Evolutionary conservation across 495 filamentous ascomycete genomes (phyloP).

Genomic region (Friedmanniomyces endolithicus): DNA sequence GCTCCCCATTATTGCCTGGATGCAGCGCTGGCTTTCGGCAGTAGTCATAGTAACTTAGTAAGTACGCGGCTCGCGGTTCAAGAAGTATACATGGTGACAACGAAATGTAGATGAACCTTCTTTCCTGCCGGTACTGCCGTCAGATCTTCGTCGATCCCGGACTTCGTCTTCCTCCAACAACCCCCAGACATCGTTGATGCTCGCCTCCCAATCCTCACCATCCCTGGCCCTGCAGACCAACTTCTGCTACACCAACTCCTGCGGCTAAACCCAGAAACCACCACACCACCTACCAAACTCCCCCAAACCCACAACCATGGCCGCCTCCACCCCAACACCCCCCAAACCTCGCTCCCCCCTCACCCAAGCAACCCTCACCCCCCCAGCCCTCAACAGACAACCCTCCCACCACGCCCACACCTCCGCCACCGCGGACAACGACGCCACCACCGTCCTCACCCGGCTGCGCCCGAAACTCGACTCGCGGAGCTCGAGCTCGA

Average conservation of each 20-base stretch:
- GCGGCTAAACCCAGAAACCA: no score
- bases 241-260: neutral
- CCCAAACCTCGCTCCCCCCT: slow-evolving; percentile 25
- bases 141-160: no score
- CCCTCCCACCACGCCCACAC: slow-evolving; percentile 14
- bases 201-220: neutral
- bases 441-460: slow-evolving; percentile 26
- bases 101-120: no score
- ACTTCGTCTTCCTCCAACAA: no score
- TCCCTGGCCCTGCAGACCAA: neutral
- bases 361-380: slow-evolving; percentile 28
- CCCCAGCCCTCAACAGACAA: slow-evolving; percentile 26
- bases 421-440: slow-evolving; percentile 1
- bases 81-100: neutral
- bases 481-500: neutral
- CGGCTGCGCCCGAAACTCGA: slow-evolving; percentile 20
- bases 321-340: slow-evolving; percentile 9
- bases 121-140: neutral
- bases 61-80: no score
- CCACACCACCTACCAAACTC: neutral
- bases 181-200: neutral
- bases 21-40: neutral
- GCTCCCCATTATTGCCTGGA: neutral
- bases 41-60: neutral
- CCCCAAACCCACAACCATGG: slow-evolving; percentile 11